Base-by-base conservation (phyloP, 2,329 filamentous ascomycete species). In the Aspergillus novofumigatus region DNA sequence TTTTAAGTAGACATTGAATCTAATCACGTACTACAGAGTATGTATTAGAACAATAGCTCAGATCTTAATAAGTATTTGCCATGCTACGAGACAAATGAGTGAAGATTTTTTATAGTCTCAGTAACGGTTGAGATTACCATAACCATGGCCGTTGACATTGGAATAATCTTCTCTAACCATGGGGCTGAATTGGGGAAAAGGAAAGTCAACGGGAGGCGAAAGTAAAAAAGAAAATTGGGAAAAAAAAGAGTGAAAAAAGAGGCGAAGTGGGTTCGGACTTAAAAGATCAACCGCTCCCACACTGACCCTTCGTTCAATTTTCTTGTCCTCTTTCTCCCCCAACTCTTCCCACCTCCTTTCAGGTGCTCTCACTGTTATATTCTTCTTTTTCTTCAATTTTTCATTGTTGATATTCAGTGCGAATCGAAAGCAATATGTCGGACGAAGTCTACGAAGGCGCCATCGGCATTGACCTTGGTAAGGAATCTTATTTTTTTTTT, bases 381-480 rank as follows among this genome's bases (percentile, higher is more conserved):
- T 71, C 52, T 49, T 48, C 32, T 54, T 42, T 49, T 21, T 52
- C 50, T 52, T 72, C 76, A 91, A 81, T 49, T 59, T 53, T 35
- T 49, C 25, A 60, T 51, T 58, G 32, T 51, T 47, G 21, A 47
- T 47, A 47, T 11, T 25, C 44, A 47, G 21, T 38, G 32, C 14
- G 14, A 38, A 38, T 38, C 17, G 32, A 38, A 47, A 44, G 57
- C 52, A 69, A 61, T 77, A 97, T 97, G 93, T 88, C 91, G 79
- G 92, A 96, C 80, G 93, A 97, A 88, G 88, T 95, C 74, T 99
- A 97, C 81, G 94, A 99, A 79, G 94, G 94, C 90, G 94, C 94
- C 87, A 91, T 97, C 83, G 94, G 94, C 87, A 99, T 99, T 84
- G 94, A 99, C 88, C 86, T 99, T 83, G 94, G 93, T 96, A 83